These are phyloP conservation scores for Endocalyx cinctus DNA, from an alignment of 2,329 filamentous ascomycete species.

Conservation along the genomic window DNA sequence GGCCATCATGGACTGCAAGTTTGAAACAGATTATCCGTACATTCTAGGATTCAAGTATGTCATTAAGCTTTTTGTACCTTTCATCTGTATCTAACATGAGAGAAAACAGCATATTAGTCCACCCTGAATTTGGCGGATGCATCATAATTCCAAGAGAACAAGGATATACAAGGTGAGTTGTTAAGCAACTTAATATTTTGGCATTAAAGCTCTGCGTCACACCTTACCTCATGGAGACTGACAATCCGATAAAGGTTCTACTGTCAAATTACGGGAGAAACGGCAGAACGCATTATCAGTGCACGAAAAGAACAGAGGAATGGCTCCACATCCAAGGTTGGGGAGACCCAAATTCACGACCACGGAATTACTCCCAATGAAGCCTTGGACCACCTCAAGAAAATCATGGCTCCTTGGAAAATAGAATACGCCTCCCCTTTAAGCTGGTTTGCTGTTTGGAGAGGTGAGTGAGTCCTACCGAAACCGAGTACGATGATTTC, in stretches of 20 bases:
- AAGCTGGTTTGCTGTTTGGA: slow-evolving; percentile 33
- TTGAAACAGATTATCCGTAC: slow-evolving; percentile 25
- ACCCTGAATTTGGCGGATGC: slow-evolving; percentile 23
- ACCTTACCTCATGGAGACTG: too few species aligned
- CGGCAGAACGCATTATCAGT: too few species aligned
- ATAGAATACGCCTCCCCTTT: slow-evolving; percentile 25
- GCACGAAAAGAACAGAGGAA: too few species aligned
- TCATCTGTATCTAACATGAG: too few species aligned
- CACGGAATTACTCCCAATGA: slow-evolving; percentile 32
- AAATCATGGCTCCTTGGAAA: slow-evolving; percentile 28
- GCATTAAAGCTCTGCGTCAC: too few species aligned
- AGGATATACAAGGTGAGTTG: slow-evolving; percentile 21
- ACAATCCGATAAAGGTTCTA: too few species aligned
- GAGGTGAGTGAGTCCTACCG: slow-evolving; percentile 12
- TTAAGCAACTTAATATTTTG: too few species aligned
- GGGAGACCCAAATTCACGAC: slow-evolving; percentile 22
- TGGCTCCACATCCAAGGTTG: too few species aligned
- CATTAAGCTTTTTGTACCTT: too few species aligned
- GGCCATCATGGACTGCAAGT: slow-evolving; percentile 27
- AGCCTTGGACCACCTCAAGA: slow-evolving; percentile 28
- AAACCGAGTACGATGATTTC: too few species aligned
- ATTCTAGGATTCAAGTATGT: slow-evolving; percentile 25
- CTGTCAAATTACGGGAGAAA: too few species aligned
- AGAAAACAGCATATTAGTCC: slow-evolving; percentile 19
- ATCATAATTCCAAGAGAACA: slow-evolving; percentile 30